Base-by-base conservation (phyloP, 164 flowering plant species). In the Liriodendron chinense region DNA sequence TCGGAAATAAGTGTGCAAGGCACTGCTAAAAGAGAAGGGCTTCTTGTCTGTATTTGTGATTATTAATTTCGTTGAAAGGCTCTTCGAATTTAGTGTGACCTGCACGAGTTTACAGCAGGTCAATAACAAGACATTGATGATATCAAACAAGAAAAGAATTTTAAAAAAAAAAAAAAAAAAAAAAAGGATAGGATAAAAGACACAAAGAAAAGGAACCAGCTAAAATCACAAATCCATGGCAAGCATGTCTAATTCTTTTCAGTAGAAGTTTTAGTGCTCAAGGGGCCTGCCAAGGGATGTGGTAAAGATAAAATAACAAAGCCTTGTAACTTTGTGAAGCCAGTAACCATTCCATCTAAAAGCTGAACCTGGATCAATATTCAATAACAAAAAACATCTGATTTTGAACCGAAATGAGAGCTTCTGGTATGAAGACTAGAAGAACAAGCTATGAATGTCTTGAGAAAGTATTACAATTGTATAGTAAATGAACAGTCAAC, bases 1-100 rank as follows among this genome's bases (percentile, higher is more conserved):
- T 20, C 86, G 76, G 77, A 96, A 93, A 79, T 96, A 96, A 16
- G 98, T 91, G 72, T 96, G 99, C 86, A 96, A 82, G 49, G 99
- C 97, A 62, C 92, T 84, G 56, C 72, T 91, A 71, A 96, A 96
- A 53, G 93, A 88, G 83, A 93, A 92, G 28, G 96, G 85, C 74
- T 83, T 90, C 3, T 76, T 81, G 82, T 93, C 97, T 23, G 89
- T 89, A 78, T 96, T 96, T 72, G 86, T 91, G 63, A 96, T 80
- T 62, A 56, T 81, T 14, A 96, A 77, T 76, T 92, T 94, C 16
- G 99, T 96, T 16, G 96, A 96, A 77, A 96, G 91, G 80, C 91
- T 86, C 69, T 86, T 88, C 28, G 81, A 71, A 59, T 86, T 80
- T 21, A 96, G 80, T 67, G 72, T 83, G 76, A 96, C 84, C 99